Base-by-base conservation (phyloP, 2,329 filamentous ascomycete species). In the Aspergillus pseudoglaucus region DNA sequence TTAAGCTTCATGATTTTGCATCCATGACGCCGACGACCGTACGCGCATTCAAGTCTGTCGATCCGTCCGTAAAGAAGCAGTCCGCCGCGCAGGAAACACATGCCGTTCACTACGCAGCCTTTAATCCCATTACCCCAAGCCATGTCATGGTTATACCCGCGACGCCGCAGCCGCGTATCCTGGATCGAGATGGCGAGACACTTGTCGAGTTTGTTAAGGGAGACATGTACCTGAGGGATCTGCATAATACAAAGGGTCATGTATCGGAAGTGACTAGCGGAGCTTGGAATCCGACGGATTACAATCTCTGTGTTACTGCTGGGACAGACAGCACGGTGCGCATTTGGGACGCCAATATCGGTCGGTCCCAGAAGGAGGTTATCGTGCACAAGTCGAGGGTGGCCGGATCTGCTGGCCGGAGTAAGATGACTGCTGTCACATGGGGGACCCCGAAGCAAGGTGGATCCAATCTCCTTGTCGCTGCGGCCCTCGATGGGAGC, bases 171-270 rank as follows among this genome's bases (percentile, higher is more conserved):
- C 88, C 91, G 10, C 90, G 90, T 66, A 83, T 98, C 20, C 78
- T 97, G 66, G 88, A 82, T 59, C 83, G 93, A 60, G 91, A 98
- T 71, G 93, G 93, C 35, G 88, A 94, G 40, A 78, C 87, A 6
- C 60, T 94, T 43, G 85, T 85, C 1, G 90, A 96, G 62, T 97
- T 95, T 56, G 85, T 90, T 57, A 98, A 98, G 71, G 93, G 93
- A 41, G 93, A 98, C 65, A 97, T 97, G 90, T 98, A 98, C 61
- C 73, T 98, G 56, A 81, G 91, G 47, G 93, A 98, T 66, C 94
- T 97, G 86, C 82, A 96, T 69, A 90, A 97, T 65, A 98, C 93
- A 4, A 97, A 96, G 66, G 93, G 93, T 1, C 93, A 98, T 69
- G 84, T 96, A 45, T 90, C 90, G 3, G 93, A 96, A 68, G 81